A percentile compares a stretch with the other conserved stretches of the same genome.
Evolutionary conservation across 176 grass and related monocot species (phyloP).

Genomic region (Melocanna baccifera): DNA sequence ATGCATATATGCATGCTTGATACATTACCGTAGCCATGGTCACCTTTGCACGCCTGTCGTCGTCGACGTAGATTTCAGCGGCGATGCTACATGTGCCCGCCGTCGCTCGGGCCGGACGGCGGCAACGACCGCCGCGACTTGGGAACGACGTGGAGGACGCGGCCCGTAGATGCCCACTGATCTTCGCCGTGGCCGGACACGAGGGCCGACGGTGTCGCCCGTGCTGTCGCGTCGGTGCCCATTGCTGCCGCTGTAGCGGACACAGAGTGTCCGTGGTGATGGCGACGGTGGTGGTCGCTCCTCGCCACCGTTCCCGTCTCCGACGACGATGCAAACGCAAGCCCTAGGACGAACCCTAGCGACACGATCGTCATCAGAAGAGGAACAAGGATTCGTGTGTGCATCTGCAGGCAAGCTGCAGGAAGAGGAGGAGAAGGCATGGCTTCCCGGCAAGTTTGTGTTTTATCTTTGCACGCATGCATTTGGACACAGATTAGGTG

Average conservation of each 20-base stretch:
- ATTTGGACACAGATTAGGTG: not conserved
- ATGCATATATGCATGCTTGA: no score
- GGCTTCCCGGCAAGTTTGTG: not conserved
- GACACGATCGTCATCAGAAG: not conserved
- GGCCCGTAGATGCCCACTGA: not conserved
- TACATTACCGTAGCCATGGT: not conserved
- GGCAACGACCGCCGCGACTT: not conserved
- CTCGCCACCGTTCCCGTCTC: no score
- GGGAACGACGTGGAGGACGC: not conserved
- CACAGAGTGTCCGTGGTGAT: not conserved
- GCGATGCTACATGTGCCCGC: conserved; percentile 13
- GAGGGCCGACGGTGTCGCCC: not conserved
- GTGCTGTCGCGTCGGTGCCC: not conserved
- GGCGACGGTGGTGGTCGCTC: not conserved
- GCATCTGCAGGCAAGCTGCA: not conserved
- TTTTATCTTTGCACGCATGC: not conserved
- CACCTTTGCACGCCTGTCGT: not conserved
- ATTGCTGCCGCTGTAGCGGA: not conserved
- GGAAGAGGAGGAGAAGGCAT: not conserved
- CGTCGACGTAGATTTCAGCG: not conserved
- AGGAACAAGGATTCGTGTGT: not conserved
- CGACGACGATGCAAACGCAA: not conserved
- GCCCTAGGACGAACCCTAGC: not conserved
- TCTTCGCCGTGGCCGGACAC: not conserved
- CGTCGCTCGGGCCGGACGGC: conserved; percentile 36